Base-by-base conservation (phyloP, 2,329 filamentous ascomycete genomes). In the Cercospora nicotianae region DNA sequence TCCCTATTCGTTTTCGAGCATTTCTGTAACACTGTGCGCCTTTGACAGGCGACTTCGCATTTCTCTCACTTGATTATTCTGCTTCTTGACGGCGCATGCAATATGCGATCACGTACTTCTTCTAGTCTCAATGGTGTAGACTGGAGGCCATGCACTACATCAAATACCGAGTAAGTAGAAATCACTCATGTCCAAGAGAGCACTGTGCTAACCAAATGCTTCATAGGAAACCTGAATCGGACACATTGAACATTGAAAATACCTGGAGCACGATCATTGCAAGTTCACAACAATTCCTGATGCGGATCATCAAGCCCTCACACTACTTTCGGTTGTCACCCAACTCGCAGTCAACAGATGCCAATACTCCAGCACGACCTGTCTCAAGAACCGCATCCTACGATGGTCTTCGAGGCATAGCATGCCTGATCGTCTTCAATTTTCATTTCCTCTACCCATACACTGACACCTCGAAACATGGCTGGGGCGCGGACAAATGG, bases 381-480 rank as follows among this genome's bases (percentile, higher is more conserved):
- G 18, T 31, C 9, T 67, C 65, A 5, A 51, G 62, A 5, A 70
- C 63, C 28, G 64, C 68, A 9, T 60, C 39, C 9, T 66, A 66
- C 28, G 64, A 70, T 63, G 67, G 69, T 12, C 66, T 70, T 7
- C 69, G 67, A 26, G 69, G 69, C 13, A 3, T 71, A 23, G 67
- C 67, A 30, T 69, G 67, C 28, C 61, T 69, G n/a, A 31, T 69
- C 26, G 69, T 71, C 10, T 71, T 71, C 69, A 66, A 69, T 60
- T 69, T 68, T 28, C 69, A 71, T 48, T 69, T 67, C 57, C 39
- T 67, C 4, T 68, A 67, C 31, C 63, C 65, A 1, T 69, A 65
- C 51, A 67, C 60, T 9, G 63, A 65, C 23, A 69, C 63, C 7
- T 58, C 65, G 7, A 67, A 67, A 5, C 60, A 63, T 30, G 67